Percentiles rank a stretch among this genome's conserved stretches.
These are phyloP conservation scores for Singerocomus inundabilis DNA, from an alignment of 1,284 basidiomycete species.

Conservation along the genomic window DNA sequence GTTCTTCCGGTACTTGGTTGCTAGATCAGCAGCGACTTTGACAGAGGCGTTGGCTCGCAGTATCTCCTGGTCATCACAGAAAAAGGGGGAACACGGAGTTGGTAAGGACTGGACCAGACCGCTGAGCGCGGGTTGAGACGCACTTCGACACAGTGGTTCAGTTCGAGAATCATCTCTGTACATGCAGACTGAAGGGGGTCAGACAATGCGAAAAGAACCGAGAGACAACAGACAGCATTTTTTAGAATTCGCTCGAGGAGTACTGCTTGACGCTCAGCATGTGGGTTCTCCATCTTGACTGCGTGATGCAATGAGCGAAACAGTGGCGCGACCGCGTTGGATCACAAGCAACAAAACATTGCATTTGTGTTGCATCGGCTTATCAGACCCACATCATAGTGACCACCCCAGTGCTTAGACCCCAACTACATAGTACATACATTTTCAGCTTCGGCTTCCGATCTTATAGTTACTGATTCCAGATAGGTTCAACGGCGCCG, in stretches of 20 bases:
- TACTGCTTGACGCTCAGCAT: constrained; percentile 87
- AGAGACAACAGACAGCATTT: constrained; percentile 64
- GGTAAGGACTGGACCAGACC: not conserved
- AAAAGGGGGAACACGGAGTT: not conserved
- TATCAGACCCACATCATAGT: no score
- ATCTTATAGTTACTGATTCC: constrained; percentile 16
- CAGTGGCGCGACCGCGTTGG: no score
- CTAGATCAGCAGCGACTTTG: constrained; percentile 73
- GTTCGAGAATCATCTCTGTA: constrained; percentile 76
- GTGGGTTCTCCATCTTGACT: constrained; percentile 79
- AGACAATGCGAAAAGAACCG: not conserved
- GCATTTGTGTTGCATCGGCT: no score
- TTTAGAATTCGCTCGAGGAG: constrained; percentile 88
- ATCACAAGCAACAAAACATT: no score
- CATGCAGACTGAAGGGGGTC: constrained; percentile 61
- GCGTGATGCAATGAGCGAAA: constrained; percentile 4
- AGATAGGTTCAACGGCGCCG: constrained; percentile 36
- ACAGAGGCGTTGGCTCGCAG: constrained; percentile 68
- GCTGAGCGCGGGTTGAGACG: constrained; percentile 12
- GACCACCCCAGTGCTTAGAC: no score
- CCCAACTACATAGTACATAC: no score
- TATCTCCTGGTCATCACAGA: constrained; percentile 54
- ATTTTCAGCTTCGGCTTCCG: not conserved
- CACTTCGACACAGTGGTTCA: constrained; percentile 78
- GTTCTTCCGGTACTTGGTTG: constrained; percentile 80